These are phyloP conservation scores for Trichoderma harzianum DNA, from an alignment of 2,329 filamentous ascomycete species.

Conservation along the genomic window DNA sequence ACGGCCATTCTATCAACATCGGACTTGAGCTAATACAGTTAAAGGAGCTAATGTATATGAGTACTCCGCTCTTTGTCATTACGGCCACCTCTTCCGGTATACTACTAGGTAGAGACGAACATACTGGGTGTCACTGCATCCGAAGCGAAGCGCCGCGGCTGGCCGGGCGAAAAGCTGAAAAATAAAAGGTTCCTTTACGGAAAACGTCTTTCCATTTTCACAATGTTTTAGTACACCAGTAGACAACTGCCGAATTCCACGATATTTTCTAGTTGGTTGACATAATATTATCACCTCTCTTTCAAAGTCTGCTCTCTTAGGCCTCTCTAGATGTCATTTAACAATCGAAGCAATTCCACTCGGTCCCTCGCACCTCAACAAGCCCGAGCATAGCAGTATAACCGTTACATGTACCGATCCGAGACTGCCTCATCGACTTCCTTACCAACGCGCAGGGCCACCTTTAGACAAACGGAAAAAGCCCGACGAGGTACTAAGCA, in stretches of 20 bases:
- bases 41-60: neutral
- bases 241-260: neutral
- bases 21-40: too few relatives aligned
- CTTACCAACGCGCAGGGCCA: neutral
- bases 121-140: neutral
- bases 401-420: neutral
- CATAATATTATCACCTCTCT: neutral
- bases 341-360: neutral
- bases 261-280: neutral
- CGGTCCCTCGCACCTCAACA: neutral
- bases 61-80: neutral
- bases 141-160: neutral
- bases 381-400: neutral
- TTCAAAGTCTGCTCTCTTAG: neutral
- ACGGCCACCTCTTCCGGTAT: neutral
- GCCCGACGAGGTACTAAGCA: neutral
- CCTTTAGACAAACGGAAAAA: neutral
- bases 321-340: neutral
- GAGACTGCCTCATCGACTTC: neutral
- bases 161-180: neutral
- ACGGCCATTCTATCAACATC: neutral
- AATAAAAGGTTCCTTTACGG: neutral
- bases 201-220: neutral
- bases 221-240: neutral
- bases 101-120: neutral